These are phyloP conservation scores for Aspergillus pseudotamarii DNA, from an alignment of 2,329 filamentous ascomycete species.

Conservation along the genomic window DNA sequence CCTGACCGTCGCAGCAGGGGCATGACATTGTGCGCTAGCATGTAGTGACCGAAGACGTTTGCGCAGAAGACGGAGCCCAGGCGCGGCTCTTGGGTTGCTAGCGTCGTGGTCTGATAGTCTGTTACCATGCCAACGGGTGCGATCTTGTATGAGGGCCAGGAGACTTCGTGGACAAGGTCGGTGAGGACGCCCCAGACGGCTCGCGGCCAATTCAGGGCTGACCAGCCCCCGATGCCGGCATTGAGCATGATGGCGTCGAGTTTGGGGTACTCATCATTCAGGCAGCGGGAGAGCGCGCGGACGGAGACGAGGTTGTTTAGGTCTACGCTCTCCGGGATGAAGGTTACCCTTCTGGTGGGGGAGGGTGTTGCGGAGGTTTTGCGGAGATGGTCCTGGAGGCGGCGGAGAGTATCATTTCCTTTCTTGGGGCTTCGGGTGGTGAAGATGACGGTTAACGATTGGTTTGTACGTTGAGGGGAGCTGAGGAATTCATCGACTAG, in stretches of 20 bases:
- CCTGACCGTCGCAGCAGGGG: slow-evolving; percentile 66
- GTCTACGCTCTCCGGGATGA: slow-evolving; percentile 62
- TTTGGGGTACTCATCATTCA: slow-evolving; percentile 61
- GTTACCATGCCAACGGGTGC: slow-evolving; percentile 59
- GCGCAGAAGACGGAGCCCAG: slow-evolving; percentile 85
- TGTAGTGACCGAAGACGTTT: slow-evolving; percentile 94
- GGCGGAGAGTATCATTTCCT: slow-evolving; percentile 69
- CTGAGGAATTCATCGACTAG: slow-evolving; percentile 87
- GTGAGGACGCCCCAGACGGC: slow-evolving; percentile 62
- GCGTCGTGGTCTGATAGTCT: slow-evolving; percentile 53
- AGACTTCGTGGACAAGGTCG: slow-evolving; percentile 68
- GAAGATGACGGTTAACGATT: slow-evolving; percentile 77
- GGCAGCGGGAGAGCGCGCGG: slow-evolving; percentile 54
- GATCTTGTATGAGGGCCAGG: slow-evolving; percentile 77
- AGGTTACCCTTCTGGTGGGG: slow-evolving; percentile 48
- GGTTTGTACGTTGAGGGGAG: slow-evolving; percentile 61
- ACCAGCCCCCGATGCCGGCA: slow-evolving; percentile 86
- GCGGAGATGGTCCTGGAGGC: slow-evolving; percentile 65
- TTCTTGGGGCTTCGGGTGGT: slow-evolving; percentile 79
- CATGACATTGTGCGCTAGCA: slow-evolving; percentile 78
- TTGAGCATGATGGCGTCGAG: slow-evolving; percentile 83
- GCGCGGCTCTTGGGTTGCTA: slow-evolving; percentile 52
- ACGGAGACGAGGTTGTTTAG: slow-evolving; percentile 59
- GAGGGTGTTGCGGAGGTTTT: slow-evolving; percentile 42
- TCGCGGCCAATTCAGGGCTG: slow-evolving; percentile 69